Percentiles rank a stretch among this genome's conserved stretches.
Evolutionary conservation across 2,329 filamentous ascomycete genomes (phyloP).

Genomic region (Fusarium sp.): DNA sequence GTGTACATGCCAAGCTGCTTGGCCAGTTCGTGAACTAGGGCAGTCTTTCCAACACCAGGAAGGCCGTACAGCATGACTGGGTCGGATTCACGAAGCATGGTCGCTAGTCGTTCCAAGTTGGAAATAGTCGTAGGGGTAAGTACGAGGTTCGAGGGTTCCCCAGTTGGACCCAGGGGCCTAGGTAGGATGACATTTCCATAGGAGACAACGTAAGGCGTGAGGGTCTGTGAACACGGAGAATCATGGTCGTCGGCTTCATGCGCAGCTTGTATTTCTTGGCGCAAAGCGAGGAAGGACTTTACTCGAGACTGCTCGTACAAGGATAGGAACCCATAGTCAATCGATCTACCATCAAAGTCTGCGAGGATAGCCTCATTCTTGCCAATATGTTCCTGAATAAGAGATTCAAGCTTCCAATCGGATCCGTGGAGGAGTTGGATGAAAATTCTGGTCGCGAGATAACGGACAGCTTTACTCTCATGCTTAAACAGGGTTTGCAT

Average conservation of each 20-base stretch:
- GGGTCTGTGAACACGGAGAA: conserved; percentile 53
- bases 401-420: conserved; percentile 81
- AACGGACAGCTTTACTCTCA: conserved; percentile 74
- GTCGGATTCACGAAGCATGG: conserved; percentile 74
- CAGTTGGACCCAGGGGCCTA: conserved; percentile 66
- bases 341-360: conserved; percentile 79
- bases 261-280: conserved; percentile 55
- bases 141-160: conserved; percentile 69
- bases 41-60: conserved; percentile 92
- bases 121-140: conserved; percentile 78
- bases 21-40: conserved; percentile 85
- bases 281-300: conserved; percentile 60
- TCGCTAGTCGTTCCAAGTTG: conserved; percentile 81
- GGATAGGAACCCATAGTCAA: conserved; percentile 84
- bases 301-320: conserved; percentile 71
- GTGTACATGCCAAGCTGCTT: conserved; percentile 83
- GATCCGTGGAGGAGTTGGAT: conserved; percentile 84
- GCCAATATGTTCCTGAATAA: conserved; percentile 77
- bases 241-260: conserved; percentile 24
- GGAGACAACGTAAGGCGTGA: conserved; percentile 74
- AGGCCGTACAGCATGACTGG: conserved; percentile 87
- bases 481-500: conserved; percentile 79
- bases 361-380: conserved; percentile 73
- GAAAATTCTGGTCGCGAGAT: conserved; percentile 85
- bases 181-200: conserved; percentile 79